phyloP scores from a whole-genome alignment of 2,329 filamentous ascomycete genomes.

The Colletotrichum sp. region DNA sequence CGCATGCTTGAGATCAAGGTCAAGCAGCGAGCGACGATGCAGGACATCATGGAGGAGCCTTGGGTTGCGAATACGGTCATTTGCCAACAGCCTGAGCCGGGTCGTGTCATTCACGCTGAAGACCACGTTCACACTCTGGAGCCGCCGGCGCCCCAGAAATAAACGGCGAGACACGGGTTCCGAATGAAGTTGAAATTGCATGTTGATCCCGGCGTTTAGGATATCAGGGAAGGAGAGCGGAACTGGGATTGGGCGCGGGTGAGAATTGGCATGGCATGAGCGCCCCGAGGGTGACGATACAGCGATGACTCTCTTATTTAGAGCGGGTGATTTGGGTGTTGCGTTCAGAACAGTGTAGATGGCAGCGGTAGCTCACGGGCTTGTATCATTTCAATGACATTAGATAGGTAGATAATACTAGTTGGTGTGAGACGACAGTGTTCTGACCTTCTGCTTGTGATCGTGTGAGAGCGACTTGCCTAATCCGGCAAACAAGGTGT shows the following conservation, averaged over 20 bases:
- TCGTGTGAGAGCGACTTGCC: neutral
- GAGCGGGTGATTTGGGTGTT: neutral
- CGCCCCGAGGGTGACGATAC: neutral
- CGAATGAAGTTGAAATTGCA: slow-evolving; percentile 1
- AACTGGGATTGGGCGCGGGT: neutral
- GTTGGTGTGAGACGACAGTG: slow-evolving; percentile 16
- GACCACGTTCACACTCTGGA: slow-evolving; percentile 88
- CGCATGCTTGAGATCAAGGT: slow-evolving; percentile 93
- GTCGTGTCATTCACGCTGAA: slow-evolving; percentile 72
- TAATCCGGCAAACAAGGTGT: neutral
- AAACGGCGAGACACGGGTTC: neutral
- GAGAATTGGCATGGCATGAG: slow-evolving; percentile 1
- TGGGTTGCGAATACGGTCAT: slow-evolving; percentile 90
- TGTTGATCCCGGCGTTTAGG: slow-evolving; percentile 13
- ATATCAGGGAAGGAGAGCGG: neutral
- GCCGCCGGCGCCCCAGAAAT: slow-evolving; percentile 57
- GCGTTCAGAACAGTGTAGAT: neutral
- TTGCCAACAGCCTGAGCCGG: slow-evolving; percentile 77
- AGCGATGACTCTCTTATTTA: slow-evolving; percentile 4
- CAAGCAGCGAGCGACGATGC: slow-evolving; percentile 80
- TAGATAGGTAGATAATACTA: slow-evolving; percentile 15
- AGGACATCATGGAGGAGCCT: slow-evolving; percentile 84
- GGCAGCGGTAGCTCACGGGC: neutral
- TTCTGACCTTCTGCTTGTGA: slow-evolving; percentile 5
- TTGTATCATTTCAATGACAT: neutral